A percentile compares a stretch with the other conserved stretches of the same genome.
Evolutionary conservation across 331 rosid genomes (phyloP).

Genomic region (Rhamnella rubrinervis): DNA sequence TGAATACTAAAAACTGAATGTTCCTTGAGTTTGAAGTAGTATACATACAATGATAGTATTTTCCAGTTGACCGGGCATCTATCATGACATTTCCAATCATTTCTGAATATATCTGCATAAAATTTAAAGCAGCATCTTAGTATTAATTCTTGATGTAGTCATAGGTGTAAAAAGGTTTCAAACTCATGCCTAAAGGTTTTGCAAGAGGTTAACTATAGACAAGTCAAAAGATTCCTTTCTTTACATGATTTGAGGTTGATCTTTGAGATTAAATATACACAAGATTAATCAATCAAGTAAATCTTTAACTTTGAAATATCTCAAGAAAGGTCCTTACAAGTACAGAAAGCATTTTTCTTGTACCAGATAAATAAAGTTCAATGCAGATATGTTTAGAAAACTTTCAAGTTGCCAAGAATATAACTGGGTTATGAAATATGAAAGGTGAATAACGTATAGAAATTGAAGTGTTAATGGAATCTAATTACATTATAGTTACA

Average conservation of each 20-base stretch:
- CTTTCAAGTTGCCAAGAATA: not conserved
- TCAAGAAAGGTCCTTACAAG: not conserved
- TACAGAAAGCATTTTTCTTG: not conserved
- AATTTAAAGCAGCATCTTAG: slow-evolving; percentile 4
- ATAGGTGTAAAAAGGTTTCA: not conserved
- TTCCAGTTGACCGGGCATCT: slow-evolving; percentile 99
- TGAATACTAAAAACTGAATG: not conserved
- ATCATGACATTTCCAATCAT: slow-evolving; percentile 99
- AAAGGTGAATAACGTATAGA: not conserved
- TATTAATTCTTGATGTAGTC: not conserved
- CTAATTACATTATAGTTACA: slow-evolving; percentile 13
- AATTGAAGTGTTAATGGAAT: not conserved
- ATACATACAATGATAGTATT: slow-evolving; percentile 90
- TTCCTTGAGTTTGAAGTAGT: not conserved
- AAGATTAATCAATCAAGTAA: not conserved
- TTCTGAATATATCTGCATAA: slow-evolving; percentile 87
- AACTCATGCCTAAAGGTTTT: too few species aligned
- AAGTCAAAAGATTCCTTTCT: too few species aligned
- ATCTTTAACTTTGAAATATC: not conserved
- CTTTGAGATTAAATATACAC: not conserved
- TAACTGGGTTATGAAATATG: not conserved
- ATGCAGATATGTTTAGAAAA: not conserved
- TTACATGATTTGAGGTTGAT: too few species aligned
- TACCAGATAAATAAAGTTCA: not conserved
- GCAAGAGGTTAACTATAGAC: too few species aligned